Conservation (phyloP, 2,329 filamentous ascomycete species). For the Podosphaera fusca region DNA sequence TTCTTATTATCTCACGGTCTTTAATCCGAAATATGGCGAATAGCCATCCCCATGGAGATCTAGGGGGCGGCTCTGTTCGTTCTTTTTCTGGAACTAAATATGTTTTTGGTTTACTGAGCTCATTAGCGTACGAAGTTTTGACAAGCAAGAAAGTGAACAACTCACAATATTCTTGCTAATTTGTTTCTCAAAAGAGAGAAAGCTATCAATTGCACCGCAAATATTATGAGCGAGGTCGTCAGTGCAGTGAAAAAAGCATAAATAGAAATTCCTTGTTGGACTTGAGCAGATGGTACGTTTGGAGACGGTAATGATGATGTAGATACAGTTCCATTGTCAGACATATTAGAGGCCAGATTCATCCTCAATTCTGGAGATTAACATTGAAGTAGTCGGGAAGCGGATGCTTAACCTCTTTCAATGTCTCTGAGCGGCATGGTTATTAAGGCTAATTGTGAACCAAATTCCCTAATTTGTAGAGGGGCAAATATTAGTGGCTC, state of each 20-base stretch:
- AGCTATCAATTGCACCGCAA: conserved; percentile 30
- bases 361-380: not conserved
- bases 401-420: not conserved
- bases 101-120: conserved; percentile 49
- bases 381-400: not conserved
- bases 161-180: conserved; percentile 62
- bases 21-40: conserved; percentile 41
- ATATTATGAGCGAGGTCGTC: conserved; percentile 13
- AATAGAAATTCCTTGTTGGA: conserved; percentile 13
- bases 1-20: conserved; percentile 70
- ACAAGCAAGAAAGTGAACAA: conserved; percentile 4
- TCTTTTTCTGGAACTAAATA: conserved; percentile 72
- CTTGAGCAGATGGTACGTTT: conserved; percentile 6
- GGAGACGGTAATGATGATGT: not conserved
- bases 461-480: not conserved
- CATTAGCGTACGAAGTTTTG: conserved; percentile 4
- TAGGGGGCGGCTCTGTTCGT: conserved; percentile 52
- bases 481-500: not conserved
- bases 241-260: conserved; percentile 15
- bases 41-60: conserved; percentile 24
- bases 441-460: not conserved
- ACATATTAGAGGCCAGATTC: not conserved
- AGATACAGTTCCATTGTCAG: not conserved
- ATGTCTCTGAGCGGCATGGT: not conserved
- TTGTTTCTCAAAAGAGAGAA: conserved; percentile 61